Base-by-base conservation (phyloP, 2,329 filamentous ascomycete genomes). In the Pseudocercospora cruenta region DNA sequence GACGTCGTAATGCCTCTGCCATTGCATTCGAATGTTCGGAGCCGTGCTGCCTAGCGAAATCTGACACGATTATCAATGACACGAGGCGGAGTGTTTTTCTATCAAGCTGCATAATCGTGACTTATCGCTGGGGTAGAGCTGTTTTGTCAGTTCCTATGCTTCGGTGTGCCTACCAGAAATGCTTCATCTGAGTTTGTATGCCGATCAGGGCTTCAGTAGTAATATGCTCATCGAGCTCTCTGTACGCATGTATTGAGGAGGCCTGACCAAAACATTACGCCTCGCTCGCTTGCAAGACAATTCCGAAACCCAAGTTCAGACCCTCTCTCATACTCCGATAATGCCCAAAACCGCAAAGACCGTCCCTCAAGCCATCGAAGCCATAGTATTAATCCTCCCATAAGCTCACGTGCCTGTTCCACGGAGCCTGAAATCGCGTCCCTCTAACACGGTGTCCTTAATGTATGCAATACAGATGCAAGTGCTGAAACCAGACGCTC, bases 191-290 rank as follows among this genome's bases (percentile, higher is more conserved):
- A n/a, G n/a, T n/a, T n/a, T n/a, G n/a, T n/a, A n/a, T n/a, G n/a
- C n/a, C n/a, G n/a, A n/a, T n/a, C n/a, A n/a, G 24, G 55, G 33
- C 55, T 58, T 24, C 31, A 58, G 33, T 58, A 58, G 33, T 14
- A 43, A 36, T 58, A 24, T 39, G 55, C 55, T 39, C 55, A 22
- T 43, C n/a, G 55, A 58, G 55, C 55, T 58, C 28, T 58, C 55
- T 39, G 55, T 58, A 58, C 55, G 55, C 55, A 43, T 43, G 55
- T 58, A 58, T 58, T 31, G 31, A 58, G 53, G 51, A 55, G 31
- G 31, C 55, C 31, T 58, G 55, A 43, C 22, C 55, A 58, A 43
- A 36, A 58, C 55, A 58, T 58, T 36, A 58, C 55, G 55, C 55
- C 55, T 43, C 55, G 55, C 55, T 58, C 55, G 31, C 16, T 58